These are phyloP conservation scores for Hanseniaspora hatyaiensis DNA, from an alignment of 805 yeast genomes.

Conservation along the genomic window DNA sequence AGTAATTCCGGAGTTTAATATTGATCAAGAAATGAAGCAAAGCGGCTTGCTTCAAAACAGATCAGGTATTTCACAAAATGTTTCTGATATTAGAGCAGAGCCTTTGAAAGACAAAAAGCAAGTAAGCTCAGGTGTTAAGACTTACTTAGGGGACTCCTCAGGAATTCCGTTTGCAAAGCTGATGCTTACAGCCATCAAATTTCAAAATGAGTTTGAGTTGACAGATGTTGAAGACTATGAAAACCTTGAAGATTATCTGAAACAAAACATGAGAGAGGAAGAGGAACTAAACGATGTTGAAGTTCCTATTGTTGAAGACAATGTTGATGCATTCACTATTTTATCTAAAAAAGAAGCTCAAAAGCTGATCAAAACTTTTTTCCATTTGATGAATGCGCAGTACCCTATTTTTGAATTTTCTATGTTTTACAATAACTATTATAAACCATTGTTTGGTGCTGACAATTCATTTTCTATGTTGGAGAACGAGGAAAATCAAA, in stretches of 20 bases:
- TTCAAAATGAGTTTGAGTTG: slow-evolving; percentile 31
- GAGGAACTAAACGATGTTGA: slow-evolving; percentile 20
- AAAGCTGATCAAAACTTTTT: slow-evolving; percentile 49
- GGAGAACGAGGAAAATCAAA: too few relatives aligned
- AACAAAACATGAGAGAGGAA: slow-evolving; percentile 3
- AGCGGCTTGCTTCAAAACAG: neutral
- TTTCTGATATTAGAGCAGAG: neutral
- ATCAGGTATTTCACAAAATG: neutral
- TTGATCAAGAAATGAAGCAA: neutral
- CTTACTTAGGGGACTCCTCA: slow-evolving; percentile 41
- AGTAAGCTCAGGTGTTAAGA: slow-evolving; percentile 15
- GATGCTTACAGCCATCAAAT: slow-evolving; percentile 65
- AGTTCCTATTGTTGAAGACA: slow-evolving; percentile 21
- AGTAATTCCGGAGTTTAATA: neutral
- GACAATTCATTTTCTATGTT: slow-evolving; percentile 17
- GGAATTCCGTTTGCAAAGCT: slow-evolving; percentile 67
- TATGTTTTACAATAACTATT: slow-evolving; percentile 51
- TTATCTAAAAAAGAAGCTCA: slow-evolving; percentile 67
- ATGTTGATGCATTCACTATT: slow-evolving; percentile 29
- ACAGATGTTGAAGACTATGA: slow-evolving; percentile 19
- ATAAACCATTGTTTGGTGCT: slow-evolving; percentile 75
- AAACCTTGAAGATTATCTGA: neutral
- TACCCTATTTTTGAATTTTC: slow-evolving; percentile 77
- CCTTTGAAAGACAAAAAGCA: neutral
- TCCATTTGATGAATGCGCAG: slow-evolving; percentile 73